A percentile compares a stretch with the other conserved stretches of the same genome.
phyloP scores from a whole-genome alignment of 345 rosid genomes.

The Punica granatum region DNA sequence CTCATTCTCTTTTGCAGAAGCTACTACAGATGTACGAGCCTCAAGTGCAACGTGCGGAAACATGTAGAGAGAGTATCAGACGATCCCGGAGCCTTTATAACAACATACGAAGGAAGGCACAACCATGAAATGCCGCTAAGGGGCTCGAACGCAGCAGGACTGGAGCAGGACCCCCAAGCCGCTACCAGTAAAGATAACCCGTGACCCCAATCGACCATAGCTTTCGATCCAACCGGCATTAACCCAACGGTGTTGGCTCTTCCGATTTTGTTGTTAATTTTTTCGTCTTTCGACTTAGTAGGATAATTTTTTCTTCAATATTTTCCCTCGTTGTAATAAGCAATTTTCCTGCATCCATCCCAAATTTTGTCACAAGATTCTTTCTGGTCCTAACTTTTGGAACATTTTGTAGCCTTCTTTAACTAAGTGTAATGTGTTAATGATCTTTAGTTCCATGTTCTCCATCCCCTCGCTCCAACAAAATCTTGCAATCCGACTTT shows the following conservation, averaged over 20 bases:
- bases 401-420: background rate
- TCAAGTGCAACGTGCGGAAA: conserved; percentile 79
- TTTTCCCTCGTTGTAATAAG: background rate
- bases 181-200: conserved; percentile 24
- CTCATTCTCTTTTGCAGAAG: conserved; percentile 38
- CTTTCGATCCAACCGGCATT: background rate
- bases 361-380: background rate
- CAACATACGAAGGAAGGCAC: conserved; percentile 94
- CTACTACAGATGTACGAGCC: conserved; percentile 84
- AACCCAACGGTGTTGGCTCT: too few relatives aligned
- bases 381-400: too few relatives aligned
- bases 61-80: conserved; percentile 88
- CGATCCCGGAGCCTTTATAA: conserved; percentile 77
- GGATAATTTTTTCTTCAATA: background rate
- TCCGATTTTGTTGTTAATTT: background rate
- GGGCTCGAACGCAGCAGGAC: conserved; percentile 18
- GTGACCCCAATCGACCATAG: background rate
- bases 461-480: too few relatives aligned
- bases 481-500: too few relatives aligned
- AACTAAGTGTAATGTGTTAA: background rate
- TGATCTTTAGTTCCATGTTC: too few relatives aligned
- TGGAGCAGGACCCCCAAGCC: conserved; percentile 16
- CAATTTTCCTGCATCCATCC: background rate
- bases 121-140: conserved; percentile 71
- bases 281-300: background rate